Evolutionary conservation across 2,329 filamentous ascomycete genomes (phyloP).

Genomic region (Arthrobotrys sphaeroides): DNA sequence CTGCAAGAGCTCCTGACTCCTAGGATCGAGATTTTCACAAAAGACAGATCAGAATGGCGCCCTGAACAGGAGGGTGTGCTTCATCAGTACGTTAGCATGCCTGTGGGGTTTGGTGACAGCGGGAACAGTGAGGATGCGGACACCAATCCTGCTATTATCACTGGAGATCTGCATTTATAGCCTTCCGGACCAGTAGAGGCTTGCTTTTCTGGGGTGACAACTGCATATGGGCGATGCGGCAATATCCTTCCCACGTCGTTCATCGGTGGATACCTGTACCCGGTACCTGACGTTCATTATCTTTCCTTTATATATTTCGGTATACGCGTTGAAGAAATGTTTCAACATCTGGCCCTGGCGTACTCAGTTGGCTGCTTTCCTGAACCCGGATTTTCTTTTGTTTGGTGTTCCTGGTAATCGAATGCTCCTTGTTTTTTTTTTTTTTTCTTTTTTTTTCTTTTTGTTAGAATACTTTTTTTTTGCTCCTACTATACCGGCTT

Average conservation of each 20-base stretch:
- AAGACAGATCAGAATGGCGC: conserved; percentile 44
- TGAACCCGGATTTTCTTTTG: conserved; percentile 1
- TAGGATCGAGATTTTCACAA: conserved; percentile 48
- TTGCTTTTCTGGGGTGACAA: neutral
- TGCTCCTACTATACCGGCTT: conserved; percentile 3
- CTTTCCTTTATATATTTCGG: neutral
- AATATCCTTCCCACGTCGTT: conserved; percentile 9
- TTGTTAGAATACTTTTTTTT: conserved; percentile 22
- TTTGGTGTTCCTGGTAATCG: conserved; percentile 4
- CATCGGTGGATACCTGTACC: conserved; percentile 31
- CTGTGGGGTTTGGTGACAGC: conserved; percentile 47
- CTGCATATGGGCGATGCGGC: neutral
- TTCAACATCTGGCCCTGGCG: conserved; percentile 15
- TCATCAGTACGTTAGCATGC: conserved; percentile 52
- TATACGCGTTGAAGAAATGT: neutral
- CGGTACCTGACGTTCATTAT: conserved; percentile 6
- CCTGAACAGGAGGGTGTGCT: conserved; percentile 52
- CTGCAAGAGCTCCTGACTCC: conserved; percentile 43
- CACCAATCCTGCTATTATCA: conserved; percentile 5
- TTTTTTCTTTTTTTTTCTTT: neutral
- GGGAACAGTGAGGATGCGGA: conserved; percentile 19
- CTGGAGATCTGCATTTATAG: conserved; percentile 47
- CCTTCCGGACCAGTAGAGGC: neutral
- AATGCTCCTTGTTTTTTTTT: conserved; percentile 6
- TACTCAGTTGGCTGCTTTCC: conserved; percentile 14